Evolutionary conservation across 768 basidiomycete genomes (phyloP).

Genomic region (Tricholoma terreum): DNA sequence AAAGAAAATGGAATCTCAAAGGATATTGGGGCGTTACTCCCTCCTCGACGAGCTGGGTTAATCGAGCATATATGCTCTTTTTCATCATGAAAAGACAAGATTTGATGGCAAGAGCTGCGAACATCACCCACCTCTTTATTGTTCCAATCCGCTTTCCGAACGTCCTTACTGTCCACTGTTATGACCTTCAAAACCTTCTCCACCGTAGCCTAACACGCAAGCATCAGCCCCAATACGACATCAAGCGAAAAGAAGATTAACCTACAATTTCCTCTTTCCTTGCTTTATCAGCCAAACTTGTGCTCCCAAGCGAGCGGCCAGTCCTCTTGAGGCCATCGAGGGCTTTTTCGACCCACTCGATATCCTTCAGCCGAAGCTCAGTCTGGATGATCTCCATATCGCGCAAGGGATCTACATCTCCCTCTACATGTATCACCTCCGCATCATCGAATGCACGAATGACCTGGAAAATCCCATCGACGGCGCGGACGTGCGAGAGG

Average conservation of each 20-base stretch:
- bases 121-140: slow-evolving; percentile 84
- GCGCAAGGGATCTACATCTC: slow-evolving; percentile 91
- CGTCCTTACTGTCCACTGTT: slow-evolving; percentile 55
- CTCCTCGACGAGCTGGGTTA: slow-evolving; percentile 95
- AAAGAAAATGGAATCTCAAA: slow-evolving; percentile 54
- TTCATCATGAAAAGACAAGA: slow-evolving; percentile 45
- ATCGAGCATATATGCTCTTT: slow-evolving; percentile 77
- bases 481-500: slow-evolving; percentile 94
- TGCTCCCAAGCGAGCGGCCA: slow-evolving; percentile 68
- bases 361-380: slow-evolving; percentile 94
- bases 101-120: background rate
- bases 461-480: slow-evolving; percentile 99
- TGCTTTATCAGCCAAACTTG: slow-evolving; percentile 86
- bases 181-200: slow-evolving; percentile 62
- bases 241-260: background rate
- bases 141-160: slow-evolving; percentile 90
- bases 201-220: slow-evolving; percentile 61
- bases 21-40: slow-evolving; percentile 86
- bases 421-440: slow-evolving; percentile 99
- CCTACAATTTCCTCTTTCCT: slow-evolving; percentile 93
- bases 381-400: slow-evolving; percentile 98
- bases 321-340: slow-evolving; percentile 75
- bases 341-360: slow-evolving; percentile 96
- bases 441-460: slow-evolving; percentile 98
- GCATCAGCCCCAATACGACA: background rate